These are phyloP conservation scores for Arthrinium phaeospermum DNA, from an alignment of 2,329 filamentous ascomycete genomes.

Conservation along the genomic window DNA sequence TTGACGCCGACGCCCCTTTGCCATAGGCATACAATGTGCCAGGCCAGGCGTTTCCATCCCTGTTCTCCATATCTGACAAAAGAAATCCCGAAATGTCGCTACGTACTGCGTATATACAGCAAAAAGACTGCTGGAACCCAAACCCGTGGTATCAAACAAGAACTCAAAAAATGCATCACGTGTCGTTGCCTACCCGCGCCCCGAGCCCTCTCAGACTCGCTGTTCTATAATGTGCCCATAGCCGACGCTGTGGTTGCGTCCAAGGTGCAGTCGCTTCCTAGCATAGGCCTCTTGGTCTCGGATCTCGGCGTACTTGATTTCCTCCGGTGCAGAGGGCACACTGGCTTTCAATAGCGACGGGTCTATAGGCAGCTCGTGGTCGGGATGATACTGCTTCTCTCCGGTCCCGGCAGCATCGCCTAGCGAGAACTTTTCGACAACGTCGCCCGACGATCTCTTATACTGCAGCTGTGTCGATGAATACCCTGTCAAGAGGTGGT, in stretches of 20 bases:
- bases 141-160: constrained; percentile 14
- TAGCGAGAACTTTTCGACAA: constrained; percentile 5
- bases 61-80: constrained; percentile 2
- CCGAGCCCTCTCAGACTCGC: not conserved
- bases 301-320: constrained; percentile 12
- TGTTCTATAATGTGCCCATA: constrained; percentile 1
- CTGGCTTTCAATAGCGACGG: not conserved
- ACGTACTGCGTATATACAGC: constrained; percentile 14
- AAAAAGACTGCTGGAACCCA: not conserved
- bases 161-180: constrained; percentile 12
- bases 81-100: constrained; percentile 10
- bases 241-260: not conserved
- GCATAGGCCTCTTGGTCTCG: not conserved
- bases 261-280: constrained; percentile 11
- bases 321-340: not conserved
- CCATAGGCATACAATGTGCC: not conserved
- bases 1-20: not conserved
- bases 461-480: not conserved
- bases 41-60: not conserved
- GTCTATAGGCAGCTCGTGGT: constrained; percentile 5
- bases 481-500: not conserved
- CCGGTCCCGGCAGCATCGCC: not conserved
- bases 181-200: not conserved
- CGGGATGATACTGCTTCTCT: constrained; percentile 11
- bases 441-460: not conserved